Conservation (phyloP, 2,329 filamentous ascomycete genomes). For the Geosmithia morbida region DNA sequence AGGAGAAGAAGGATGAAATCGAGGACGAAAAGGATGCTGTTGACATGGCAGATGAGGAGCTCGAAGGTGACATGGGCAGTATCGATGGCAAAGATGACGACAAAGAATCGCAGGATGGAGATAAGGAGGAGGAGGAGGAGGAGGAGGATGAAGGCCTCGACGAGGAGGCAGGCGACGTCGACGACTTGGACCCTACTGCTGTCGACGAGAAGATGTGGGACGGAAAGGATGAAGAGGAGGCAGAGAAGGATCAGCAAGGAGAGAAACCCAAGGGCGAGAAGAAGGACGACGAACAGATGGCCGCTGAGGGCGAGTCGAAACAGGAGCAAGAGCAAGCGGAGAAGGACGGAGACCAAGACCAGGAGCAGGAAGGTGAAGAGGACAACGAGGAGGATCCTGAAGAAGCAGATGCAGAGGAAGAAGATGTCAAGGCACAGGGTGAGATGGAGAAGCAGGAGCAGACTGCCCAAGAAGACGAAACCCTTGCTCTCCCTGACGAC, state of each 20-base stretch:
- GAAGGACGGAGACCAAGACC: constrained; percentile 29
- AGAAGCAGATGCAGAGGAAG: constrained; percentile 47
- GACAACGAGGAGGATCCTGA: constrained; percentile 31
- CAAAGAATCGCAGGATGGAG: constrained; percentile 44
- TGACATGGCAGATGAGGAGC: constrained; percentile 84
- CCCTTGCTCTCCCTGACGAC: constrained; percentile 73
- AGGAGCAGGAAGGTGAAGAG: constrained; percentile 27
- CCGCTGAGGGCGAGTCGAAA: constrained; percentile 42
- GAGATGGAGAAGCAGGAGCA: constrained; percentile 51
- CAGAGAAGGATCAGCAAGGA: constrained; percentile 69
- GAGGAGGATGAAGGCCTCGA: constrained; percentile 68
- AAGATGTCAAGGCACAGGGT: constrained; percentile 39
- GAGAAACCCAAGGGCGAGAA: constrained; percentile 58
- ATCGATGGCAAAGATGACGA: constrained; percentile 48
- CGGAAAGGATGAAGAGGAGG: constrained; percentile 63
- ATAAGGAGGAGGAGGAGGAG: constrained; percentile 50
- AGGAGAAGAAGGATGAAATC: constrained; percentile 44
- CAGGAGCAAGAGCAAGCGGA: constrained; percentile 25
- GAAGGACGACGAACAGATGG: constrained; percentile 46
- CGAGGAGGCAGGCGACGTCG: constrained; percentile 80
- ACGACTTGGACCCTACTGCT: constrained; percentile 76
- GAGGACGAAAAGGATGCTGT: constrained; percentile 74
- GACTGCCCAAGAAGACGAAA: constrained; percentile 68
- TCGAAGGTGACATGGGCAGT: constrained; percentile 70
- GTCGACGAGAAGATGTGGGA: constrained; percentile 99